A percentile compares a stretch with the other conserved stretches of the same genome.
Evolutionary conservation across 768 basidiomycete species (phyloP).

Genomic region (Panaeolus papilionaceus): DNA sequence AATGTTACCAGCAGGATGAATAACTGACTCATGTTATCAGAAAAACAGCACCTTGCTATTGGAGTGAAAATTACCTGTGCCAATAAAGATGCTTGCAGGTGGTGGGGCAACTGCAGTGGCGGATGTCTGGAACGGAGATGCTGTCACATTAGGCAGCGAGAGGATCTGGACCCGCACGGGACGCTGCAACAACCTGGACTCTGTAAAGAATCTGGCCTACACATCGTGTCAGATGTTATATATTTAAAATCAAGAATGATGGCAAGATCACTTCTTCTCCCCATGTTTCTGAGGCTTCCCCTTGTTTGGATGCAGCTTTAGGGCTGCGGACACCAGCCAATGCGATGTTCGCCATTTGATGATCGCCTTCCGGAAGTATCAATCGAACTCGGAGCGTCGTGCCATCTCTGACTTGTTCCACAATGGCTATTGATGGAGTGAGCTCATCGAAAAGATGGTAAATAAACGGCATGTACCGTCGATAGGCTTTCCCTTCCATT

Average conservation of each 20-base stretch:
- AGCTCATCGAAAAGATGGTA: conserved; percentile 14
- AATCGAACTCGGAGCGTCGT: conserved; percentile 89
- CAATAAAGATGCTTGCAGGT: conserved; percentile 88
- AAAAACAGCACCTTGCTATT: neutral
- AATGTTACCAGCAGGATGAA: conserved; percentile 94
- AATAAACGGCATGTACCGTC: conserved; percentile 62
- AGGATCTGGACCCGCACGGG: conserved; percentile 78
- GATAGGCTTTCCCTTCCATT: conserved; percentile 91
- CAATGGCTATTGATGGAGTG: conserved; percentile 63
- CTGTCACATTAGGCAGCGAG: conserved; percentile 78
- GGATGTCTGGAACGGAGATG: conserved; percentile 79
- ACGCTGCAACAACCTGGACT: conserved; percentile 84
- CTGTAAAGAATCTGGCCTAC: conserved; percentile 93
- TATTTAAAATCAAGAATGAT: neutral
- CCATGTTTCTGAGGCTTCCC: conserved; percentile 82
- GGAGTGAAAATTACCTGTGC: conserved; percentile 58
- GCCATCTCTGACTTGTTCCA: conserved; percentile 94
- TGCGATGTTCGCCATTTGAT: conserved; percentile 88
- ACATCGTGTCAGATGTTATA: conserved; percentile 23
- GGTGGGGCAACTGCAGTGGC: conserved; percentile 58
- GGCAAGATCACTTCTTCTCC: conserved; percentile 79
- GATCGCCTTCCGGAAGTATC: conserved; percentile 85
- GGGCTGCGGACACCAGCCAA: conserved; percentile 84
- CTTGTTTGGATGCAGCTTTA: conserved; percentile 71
- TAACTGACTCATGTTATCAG: conserved; percentile 46